Evolutionary conservation across 1,284 basidiomycete species (phyloP).

Genomic region (Naganishia liquefaciens): DNA sequence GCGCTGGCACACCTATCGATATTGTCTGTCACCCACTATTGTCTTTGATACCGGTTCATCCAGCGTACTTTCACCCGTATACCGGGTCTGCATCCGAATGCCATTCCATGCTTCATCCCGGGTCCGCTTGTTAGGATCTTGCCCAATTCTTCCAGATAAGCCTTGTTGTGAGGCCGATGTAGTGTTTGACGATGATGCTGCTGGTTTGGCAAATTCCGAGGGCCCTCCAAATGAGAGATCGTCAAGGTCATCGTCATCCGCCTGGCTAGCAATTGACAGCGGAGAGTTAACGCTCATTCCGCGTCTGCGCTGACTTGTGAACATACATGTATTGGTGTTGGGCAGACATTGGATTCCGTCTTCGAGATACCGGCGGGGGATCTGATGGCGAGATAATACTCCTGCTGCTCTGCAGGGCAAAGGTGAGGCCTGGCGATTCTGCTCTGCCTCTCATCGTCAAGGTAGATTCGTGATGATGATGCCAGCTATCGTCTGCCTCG

Average conservation of each 20-base stretch:
- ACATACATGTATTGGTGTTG: constrained; percentile 29
- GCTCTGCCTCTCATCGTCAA: no score
- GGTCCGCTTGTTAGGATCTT: constrained; percentile 51
- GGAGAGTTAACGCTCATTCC: background rate
- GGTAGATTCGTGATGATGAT: background rate
- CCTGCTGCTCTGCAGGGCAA: no score
- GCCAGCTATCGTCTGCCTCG: no score
- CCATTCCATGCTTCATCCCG: constrained; percentile 60
- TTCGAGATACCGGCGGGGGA: no score
- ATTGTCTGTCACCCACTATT: constrained; percentile 64
- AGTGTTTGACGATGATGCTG: constrained; percentile 39
- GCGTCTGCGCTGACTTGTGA: no score
- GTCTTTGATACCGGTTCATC: constrained; percentile 87
- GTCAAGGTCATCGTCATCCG: constrained; percentile 55
- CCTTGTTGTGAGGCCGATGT: constrained; percentile 35
- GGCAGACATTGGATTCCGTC: constrained; percentile 2
- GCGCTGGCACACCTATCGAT: background rate
- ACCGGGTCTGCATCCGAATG: constrained; percentile 78
- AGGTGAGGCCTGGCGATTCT: no score
- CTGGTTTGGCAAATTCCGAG: constrained; percentile 39
- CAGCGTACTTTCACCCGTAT: constrained; percentile 75
- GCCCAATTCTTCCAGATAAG: constrained; percentile 73
- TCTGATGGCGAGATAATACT: no score
- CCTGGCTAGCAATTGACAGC: constrained; percentile 42
- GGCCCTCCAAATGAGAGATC: constrained; percentile 45